Percentiles rank a stretch among this genome's conserved stretches.
Conservation (phyloP, 2,329 filamentous ascomycete genomes). For the Diaporthe vaccinii region DNA sequence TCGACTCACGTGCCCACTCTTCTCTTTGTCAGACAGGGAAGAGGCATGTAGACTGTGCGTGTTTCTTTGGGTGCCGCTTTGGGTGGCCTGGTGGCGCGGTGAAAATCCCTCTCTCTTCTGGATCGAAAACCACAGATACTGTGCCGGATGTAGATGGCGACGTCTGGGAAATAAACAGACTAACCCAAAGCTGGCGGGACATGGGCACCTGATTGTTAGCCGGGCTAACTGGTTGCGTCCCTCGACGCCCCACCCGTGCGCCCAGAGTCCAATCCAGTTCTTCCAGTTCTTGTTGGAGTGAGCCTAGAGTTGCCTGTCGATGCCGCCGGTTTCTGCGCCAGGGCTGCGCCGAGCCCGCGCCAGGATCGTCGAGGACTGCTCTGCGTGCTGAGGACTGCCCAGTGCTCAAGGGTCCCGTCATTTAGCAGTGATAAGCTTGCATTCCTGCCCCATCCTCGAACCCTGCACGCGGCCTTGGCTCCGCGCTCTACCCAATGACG, state of each 20-base stretch:
- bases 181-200: background rate
- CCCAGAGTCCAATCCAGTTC: background rate
- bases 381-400: too few relatives aligned
- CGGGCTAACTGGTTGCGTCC: constrained; percentile 14
- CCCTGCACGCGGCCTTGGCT: constrained; percentile 24
- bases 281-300: background rate
- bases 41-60: background rate
- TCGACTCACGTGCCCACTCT: constrained; percentile 16
- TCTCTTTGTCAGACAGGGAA: constrained; percentile 10
- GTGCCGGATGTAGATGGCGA: background rate
- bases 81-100: background rate
- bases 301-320: background rate
- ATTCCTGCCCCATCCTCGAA: constrained; percentile 8
- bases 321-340: constrained; percentile 23
- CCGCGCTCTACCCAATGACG: constrained; percentile 6
- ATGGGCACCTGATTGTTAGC: background rate
- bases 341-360: constrained; percentile 26
- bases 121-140: background rate
- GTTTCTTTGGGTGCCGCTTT: background rate
- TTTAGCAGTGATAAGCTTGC: constrained; percentile 22
- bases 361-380: background rate
- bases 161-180: background rate
- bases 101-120: background rate
- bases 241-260: constrained; percentile 13
- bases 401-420: background rate